Evolutionary conservation across 192 early-diverging fungal genomes (phyloP).

Genomic region (Mortierella alpina): DNA sequence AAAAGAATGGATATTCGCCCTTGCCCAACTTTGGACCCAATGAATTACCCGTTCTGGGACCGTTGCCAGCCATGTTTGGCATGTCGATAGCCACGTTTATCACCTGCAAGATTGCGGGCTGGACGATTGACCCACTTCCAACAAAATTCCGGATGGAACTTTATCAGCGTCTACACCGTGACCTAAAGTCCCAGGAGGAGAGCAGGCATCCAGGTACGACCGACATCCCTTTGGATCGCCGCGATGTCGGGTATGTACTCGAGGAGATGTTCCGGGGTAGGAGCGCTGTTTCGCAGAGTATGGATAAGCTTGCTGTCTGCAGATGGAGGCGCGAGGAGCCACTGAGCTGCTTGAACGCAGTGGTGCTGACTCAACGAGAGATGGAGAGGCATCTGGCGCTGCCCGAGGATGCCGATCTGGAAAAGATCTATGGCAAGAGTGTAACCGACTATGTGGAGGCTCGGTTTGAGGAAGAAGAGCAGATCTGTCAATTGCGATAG

Average conservation of each 20-base stretch:
- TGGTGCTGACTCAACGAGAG: conserved; percentile 87
- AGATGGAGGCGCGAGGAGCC: conserved; percentile 83
- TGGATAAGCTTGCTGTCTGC: conserved; percentile 75
- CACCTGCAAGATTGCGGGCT: conserved; percentile 72
- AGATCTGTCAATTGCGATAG: conserved; percentile 11
- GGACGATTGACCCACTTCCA: conserved; percentile 75
- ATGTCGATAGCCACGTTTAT: conserved; percentile 91
- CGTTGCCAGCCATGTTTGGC: conserved; percentile 95
- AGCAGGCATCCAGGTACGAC: neutral
- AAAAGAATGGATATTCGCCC: conserved; percentile 82
- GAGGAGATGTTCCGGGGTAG: conserved; percentile 92
- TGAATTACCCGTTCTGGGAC: conserved; percentile 79
- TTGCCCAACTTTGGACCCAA: conserved; percentile 88
- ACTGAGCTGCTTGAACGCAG: conserved; percentile 74
- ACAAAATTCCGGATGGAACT: conserved; percentile 80
- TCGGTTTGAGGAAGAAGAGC: conserved; percentile 61
- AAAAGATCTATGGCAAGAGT: conserved; percentile 62
- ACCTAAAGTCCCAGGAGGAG: conserved; percentile 65
- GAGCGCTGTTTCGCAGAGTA: conserved; percentile 79
- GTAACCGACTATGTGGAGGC: conserved; percentile 62
- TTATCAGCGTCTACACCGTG: conserved; percentile 79
- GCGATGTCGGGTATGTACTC: conserved; percentile 86
- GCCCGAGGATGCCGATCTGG: conserved; percentile 54
- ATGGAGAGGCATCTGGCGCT: conserved; percentile 71
- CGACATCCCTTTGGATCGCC: conserved; percentile 65